Conservation (phyloP, 192 early-diverging fungal species). For the Haplosporangium gracile region DNA sequence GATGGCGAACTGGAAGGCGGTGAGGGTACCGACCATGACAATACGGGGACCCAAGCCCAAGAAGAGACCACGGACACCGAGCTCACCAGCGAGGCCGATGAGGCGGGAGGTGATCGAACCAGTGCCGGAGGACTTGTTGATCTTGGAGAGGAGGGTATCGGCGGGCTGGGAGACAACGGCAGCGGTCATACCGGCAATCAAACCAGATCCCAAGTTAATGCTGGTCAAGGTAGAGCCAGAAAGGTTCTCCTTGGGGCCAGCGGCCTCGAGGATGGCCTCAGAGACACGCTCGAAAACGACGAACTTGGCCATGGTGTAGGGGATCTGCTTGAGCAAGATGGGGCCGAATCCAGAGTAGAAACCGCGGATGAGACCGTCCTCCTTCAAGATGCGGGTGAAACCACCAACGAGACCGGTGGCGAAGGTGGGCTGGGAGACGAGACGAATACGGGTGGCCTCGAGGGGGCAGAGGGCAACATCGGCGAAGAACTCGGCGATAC, state of each 20-base stretch:
- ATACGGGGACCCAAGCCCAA: conserved; percentile 77
- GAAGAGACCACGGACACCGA: conserved; percentile 72
- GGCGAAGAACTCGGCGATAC: conserved; percentile 84
- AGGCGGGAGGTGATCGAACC: conserved; percentile 72
- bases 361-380: conserved; percentile 78
- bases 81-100: conserved; percentile 61
- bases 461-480: conserved; percentile 84
- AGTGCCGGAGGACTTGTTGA: conserved; percentile 78
- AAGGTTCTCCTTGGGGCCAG: conserved; percentile 66
- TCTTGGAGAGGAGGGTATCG: conserved; percentile 79
- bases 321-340: conserved; percentile 84
- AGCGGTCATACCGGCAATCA: conserved; percentile 77
- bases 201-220: conserved; percentile 72
- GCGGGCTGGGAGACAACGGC: conserved; percentile 78
- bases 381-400: conserved; percentile 74
- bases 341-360: conserved; percentile 90
- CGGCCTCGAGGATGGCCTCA: conserved; percentile 61
- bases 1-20: conserved; percentile 78
- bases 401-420: conserved; percentile 75
- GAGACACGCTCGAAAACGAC: conserved; percentile 75
- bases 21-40: conserved; percentile 77
- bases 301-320: conserved; percentile 91
- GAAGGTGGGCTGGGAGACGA: conserved; percentile 81
- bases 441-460: conserved; percentile 85
- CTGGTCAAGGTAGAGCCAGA: conserved; percentile 61